Evolutionary conservation across 495 filamentous ascomycete genomes (phyloP), one percentile per base, ranked within the genome.

Genomic region (Talaromyces borbonicus): DNA sequence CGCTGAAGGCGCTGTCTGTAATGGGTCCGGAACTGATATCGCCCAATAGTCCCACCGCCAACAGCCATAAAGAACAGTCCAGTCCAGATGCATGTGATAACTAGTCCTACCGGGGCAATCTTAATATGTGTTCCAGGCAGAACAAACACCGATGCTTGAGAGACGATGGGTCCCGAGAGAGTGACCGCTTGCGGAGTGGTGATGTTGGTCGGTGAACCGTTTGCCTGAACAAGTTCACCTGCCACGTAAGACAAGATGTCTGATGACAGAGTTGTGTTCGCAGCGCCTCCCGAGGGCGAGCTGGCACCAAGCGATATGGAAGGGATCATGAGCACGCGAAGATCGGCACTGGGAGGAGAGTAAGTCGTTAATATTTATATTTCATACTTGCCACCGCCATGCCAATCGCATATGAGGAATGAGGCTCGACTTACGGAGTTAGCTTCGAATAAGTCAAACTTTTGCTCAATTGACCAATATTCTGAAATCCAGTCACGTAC

Each of bases 231-330:
- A 52, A 88, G 85, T 38, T 81, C 71, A 23, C 84, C 84, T 18
- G 68, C 70, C 33, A 89, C 75, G 41, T 87, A 89, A 7, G 73
- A 77, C 15, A 82, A 78, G 52, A 81, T 77, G 60, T 77, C 73
- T 12, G 72, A 70, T 6, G 80, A 78, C 18, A 87, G 74, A 24
- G 73, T 73, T 30, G 83, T 81, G 51, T 55, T 73, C 46, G 85
- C 58, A 2, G 51, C 44, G 42, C 63, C 52, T 14, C 72, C 72
- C 11, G 57, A 54, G 18, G 61, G 49, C 44, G 67, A 69, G 18
- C 43, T 62, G 6, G 68, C 81, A 4, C 71, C 68, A 36, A 88
- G 68, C 3, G 71, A 73, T 47, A 88, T 75, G 23, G 61, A 56
- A 2, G 84, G 84, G 48, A 79, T 75, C 48, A 87, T 72, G 25